These are phyloP conservation scores for Enteropsectra breve DNA, from an alignment of 371 early-diverging fungal species.

Conservation along the genomic window DNA sequence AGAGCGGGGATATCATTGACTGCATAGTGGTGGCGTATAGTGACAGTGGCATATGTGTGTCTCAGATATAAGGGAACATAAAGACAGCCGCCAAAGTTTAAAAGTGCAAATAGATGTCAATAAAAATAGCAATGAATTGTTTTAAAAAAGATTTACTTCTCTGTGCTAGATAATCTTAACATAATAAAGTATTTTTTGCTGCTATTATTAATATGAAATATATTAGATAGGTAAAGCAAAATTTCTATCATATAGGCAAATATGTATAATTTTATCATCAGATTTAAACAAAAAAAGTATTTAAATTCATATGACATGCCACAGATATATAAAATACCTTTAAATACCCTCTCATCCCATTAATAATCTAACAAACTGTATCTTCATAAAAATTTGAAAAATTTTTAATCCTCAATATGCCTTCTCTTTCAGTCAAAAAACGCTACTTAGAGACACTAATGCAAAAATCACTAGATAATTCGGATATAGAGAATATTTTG, in stretches of 20 bases:
- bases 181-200: no score
- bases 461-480: constrained; percentile 38
- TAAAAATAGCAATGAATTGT: background rate
- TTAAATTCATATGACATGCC: no score
- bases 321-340: no score
- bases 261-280: no score
- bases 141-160: background rate
- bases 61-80: background rate
- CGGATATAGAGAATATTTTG: constrained; percentile 84
- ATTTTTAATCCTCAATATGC: constrained; percentile 1
- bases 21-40: constrained; percentile 27
- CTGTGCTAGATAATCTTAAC: background rate
- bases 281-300: no score
- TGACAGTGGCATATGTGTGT: constrained; percentile 21
- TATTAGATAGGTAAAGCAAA: no score
- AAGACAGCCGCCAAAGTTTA: no score
- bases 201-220: no score
- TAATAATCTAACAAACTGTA: no score
- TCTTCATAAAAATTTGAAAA: background rate
- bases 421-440: constrained; percentile 1
- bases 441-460: background rate
- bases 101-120: no score
- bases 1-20: constrained; percentile 9
- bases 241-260: no score
- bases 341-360: no score